Evolutionary conservation across 2,329 filamentous ascomycete species (phyloP).

Genomic region (Ophiostoma sp.): DNA sequence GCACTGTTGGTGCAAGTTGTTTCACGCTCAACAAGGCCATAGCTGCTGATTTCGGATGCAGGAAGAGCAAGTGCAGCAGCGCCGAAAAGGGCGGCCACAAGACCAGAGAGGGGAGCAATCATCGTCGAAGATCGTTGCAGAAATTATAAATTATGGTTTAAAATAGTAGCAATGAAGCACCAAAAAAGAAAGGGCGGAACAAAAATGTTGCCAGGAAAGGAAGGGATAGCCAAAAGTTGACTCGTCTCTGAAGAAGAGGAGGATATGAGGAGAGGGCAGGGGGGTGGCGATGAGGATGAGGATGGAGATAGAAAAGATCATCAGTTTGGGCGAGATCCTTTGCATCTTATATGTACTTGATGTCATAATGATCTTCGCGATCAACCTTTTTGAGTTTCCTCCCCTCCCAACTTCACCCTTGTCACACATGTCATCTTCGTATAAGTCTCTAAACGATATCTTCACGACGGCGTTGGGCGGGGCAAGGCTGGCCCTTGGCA

Average conservation of each 20-base stretch:
- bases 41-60: neutral
- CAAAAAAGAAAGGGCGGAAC: neutral
- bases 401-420: neutral
- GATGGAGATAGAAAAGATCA: neutral
- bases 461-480: neutral
- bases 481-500: neutral
- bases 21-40: neutral
- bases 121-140: neutral
- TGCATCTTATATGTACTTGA: neutral
- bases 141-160: neutral
- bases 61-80: neutral
- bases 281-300: neutral
- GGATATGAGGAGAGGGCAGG: neutral
- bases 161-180: neutral
- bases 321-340: neutral
- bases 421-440: neutral
- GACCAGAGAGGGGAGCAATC: neutral
- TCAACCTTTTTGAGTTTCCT: neutral
- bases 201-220: neutral
- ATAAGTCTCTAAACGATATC: neutral
- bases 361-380: neutral
- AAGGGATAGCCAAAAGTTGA: neutral
- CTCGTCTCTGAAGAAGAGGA: neutral
- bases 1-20: conserved; percentile 5
- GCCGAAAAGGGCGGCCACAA: neutral